These are phyloP conservation scores for Anacardium occidentale DNA, from an alignment of 345 rosid species.

Conservation along the genomic window DNA sequence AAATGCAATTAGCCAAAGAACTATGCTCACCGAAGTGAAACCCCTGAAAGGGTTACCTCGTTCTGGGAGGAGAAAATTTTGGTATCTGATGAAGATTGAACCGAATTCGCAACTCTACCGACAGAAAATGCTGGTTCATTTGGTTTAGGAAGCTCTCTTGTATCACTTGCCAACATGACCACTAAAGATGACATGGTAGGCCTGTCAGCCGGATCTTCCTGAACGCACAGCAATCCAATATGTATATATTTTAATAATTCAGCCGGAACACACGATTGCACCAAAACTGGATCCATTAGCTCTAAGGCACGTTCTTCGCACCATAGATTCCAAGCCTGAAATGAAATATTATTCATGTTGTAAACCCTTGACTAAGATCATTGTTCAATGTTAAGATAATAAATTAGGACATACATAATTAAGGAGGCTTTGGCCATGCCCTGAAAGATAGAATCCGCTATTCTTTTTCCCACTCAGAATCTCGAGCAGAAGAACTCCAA, in stretches of 20 bases:
- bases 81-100: neutral
- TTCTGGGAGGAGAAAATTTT: neutral
- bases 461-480: neutral
- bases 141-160: too few relatives aligned
- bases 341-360: too few relatives aligned
- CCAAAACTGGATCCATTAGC: neutral
- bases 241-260: neutral
- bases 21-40: neutral
- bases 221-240: neutral
- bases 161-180: too few relatives aligned
- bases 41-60: neutral
- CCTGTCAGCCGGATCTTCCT: neutral
- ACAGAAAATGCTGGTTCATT: neutral
- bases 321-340: neutral
- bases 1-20: too few relatives aligned
- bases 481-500: too few relatives aligned
- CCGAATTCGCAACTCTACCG: neutral
- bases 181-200: neutral
- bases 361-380: too few relatives aligned
- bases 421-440: neutral
- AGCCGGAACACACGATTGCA: neutral
- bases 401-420: neutral
- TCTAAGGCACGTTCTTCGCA: neutral
- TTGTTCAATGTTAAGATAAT: too few relatives aligned
- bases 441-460: neutral